These are phyloP conservation scores for Halteria grandinella DNA, from an alignment of 73 alveolate species.

Conservation along the genomic window DNA sequence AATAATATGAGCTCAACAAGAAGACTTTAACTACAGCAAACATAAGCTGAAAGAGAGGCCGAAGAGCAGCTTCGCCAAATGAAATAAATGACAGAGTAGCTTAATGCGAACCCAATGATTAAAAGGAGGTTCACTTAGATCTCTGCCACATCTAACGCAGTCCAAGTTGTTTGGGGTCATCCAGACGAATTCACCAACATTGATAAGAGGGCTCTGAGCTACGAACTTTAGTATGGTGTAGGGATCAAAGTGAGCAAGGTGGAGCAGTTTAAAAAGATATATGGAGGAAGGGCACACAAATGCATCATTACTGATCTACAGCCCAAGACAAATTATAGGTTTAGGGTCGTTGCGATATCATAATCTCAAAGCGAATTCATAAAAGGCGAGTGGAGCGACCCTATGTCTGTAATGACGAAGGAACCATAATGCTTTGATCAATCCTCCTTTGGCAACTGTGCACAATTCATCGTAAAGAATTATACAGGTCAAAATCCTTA, in stretches of 20 bases:
- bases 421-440: constrained; percentile 23
- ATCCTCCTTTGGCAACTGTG: constrained; percentile 43
- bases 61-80: constrained; percentile 27
- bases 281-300: constrained; percentile 68
- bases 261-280: constrained; percentile 67
- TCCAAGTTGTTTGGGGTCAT: constrained; percentile 67
- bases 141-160: constrained; percentile 37
- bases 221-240: constrained; percentile 63
- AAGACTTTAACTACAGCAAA: constrained; percentile 14
- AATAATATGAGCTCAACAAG: constrained; percentile 17
- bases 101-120: constrained; percentile 37
- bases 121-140: constrained; percentile 24
- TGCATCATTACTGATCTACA: constrained; percentile 65
- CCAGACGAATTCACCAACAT: constrained; percentile 1
- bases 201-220: constrained; percentile 9
- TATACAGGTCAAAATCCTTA: background rate
- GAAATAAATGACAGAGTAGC: background rate
- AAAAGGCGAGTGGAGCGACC: constrained; percentile 49
- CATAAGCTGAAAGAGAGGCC: constrained; percentile 42
- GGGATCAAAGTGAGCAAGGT: constrained; percentile 57
- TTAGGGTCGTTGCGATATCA: constrained; percentile 41
- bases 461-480: background rate
- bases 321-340: constrained; percentile 56
- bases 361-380: background rate
- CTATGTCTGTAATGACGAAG: constrained; percentile 16